Base-by-base conservation (phyloP, 163 green algal species). In the Scenedesmus sp. region DNA sequence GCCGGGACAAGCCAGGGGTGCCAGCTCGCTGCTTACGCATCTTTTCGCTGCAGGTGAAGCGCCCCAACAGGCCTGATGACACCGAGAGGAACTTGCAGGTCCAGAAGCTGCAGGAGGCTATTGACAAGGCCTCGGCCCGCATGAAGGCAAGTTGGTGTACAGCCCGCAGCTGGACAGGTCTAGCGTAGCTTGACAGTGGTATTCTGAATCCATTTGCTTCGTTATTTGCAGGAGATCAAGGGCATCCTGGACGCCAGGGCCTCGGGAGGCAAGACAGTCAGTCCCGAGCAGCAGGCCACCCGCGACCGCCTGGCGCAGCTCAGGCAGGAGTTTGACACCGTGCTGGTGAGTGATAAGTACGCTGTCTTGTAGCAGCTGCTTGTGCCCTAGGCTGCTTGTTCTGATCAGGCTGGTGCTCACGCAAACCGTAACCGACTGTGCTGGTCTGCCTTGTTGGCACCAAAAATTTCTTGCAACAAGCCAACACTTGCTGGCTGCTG, bases 101-200 rank as follows among this genome's bases (percentile, higher is more conserved):
- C 0, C 80, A 93, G 37, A 95, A 95, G 92, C 91, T 96, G 65
- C 89, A 94, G 81, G 94, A 90, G 16, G 91, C 95, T 81, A 94
- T 95, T 33, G 92, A 91, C n/a, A 95, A 95, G 89, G 88, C 79
- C 78, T 80, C 30, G 42, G 72, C 65, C 72, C 72, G 89, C 40
- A 81, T 89, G 30, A 89, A 85, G 49, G 65, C 65, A 76, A 76
- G 65, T 76, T 76, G 65, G 9, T 76, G 65, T 76, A 65, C 80
- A 40, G 73, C 73, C 73, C 18, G 73, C 73, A 44, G 73, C 73
- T 35, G 37, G 37, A 24, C 18, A 5, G 73, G 1, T 33, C 33
- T 7, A 49, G 73, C 33, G 37, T 53, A 33, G 73, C 35, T 49
- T 3, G 53, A 18, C 40, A n/a, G 30, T n/a, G 9, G 20, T 51